Conservation (phyloP, 2,329 filamentous ascomycete genomes). For the Cladosporium colombiae region DNA sequence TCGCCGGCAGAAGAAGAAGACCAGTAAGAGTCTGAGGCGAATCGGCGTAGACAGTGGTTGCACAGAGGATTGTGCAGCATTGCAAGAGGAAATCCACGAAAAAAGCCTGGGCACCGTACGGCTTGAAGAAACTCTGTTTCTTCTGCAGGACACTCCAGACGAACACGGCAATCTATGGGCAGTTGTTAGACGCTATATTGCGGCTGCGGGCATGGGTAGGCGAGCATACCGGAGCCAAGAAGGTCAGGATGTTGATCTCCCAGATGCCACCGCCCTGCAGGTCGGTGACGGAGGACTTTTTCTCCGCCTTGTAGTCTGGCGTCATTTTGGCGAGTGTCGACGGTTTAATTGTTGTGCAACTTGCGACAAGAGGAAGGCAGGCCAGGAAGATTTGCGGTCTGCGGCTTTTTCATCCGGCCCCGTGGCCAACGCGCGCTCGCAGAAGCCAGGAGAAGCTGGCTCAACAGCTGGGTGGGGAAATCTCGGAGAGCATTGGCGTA, state of each 20-base stretch:
- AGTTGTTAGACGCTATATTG: conserved; percentile 15
- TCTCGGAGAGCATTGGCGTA: conserved; percentile 15
- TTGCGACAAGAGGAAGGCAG: conserved; percentile 1
- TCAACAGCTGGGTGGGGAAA: conserved; percentile 14
- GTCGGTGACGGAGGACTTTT: conserved; percentile 94
- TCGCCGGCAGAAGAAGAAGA: conserved; percentile 71
- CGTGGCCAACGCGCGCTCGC: conserved; percentile 16
- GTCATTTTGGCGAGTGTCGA: conserved; percentile 29
- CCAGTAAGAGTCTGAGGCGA: conserved; percentile 72
- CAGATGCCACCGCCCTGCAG: conserved; percentile 77
- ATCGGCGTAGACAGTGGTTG: conserved; percentile 80
- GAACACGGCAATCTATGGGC: conserved; percentile 66
- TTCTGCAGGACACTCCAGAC: conserved; percentile 89
- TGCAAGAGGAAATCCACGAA: conserved; percentile 86
- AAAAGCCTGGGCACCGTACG: conserved; percentile 68
- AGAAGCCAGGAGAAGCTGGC: conserved; percentile 20
- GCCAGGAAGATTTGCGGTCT: conserved; percentile 15
- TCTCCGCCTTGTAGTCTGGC: conserved; percentile 78
- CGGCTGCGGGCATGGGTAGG: conserved; percentile 25
- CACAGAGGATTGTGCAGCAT: conserved; percentile 76
- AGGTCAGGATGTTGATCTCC: conserved; percentile 85
- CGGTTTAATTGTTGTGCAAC: conserved; percentile 10
- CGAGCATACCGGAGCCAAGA: conserved; percentile 74
- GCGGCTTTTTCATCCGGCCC: conserved; percentile 16
- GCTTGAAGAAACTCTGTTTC: conserved; percentile 78